Evolutionary conservation across 2,329 filamentous ascomycete species (phyloP).

Genomic region (Calonectria pteridis): DNA sequence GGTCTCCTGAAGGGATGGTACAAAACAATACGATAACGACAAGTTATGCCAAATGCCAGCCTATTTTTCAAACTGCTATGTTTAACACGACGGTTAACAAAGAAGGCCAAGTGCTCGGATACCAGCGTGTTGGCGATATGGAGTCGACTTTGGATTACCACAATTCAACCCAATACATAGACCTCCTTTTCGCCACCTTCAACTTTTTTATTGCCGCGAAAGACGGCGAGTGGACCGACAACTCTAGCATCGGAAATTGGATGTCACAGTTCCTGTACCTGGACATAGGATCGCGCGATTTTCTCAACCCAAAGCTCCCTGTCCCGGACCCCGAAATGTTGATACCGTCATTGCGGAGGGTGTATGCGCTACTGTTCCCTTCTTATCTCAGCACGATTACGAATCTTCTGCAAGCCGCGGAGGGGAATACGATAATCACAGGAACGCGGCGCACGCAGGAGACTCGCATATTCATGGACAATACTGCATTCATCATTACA

Average conservation of each 20-base stretch:
- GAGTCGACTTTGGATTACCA: not conserved
- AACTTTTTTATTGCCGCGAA: fast-evolving
- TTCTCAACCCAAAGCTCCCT: not conserved
- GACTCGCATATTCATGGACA: slow-evolving; percentile 11
- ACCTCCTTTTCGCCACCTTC: not conserved
- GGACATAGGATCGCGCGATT: not conserved
- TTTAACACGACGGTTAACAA: slow-evolving; percentile 5
- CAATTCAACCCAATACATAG: not conserved
- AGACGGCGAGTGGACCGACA: not conserved
- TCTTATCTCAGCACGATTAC: not conserved
- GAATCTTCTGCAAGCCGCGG: not conserved
- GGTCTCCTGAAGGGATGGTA: not conserved
- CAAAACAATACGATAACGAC: not conserved
- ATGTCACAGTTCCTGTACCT: not conserved
- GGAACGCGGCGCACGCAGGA: not conserved
- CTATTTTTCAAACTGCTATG: slow-evolving; percentile 4
- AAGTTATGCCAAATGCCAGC: not conserved
- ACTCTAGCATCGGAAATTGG: not conserved
- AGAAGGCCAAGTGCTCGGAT: not conserved
- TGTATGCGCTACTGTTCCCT: not conserved
- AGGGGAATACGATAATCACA: not conserved
- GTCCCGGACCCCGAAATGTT: not conserved
- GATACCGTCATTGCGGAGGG: not conserved
- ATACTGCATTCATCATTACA: not conserved
- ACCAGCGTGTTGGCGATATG: not conserved